phyloP scores from a whole-genome alignment of 2,329 filamentous ascomycete species.

The Beauveria rudraprayagi region DNA sequence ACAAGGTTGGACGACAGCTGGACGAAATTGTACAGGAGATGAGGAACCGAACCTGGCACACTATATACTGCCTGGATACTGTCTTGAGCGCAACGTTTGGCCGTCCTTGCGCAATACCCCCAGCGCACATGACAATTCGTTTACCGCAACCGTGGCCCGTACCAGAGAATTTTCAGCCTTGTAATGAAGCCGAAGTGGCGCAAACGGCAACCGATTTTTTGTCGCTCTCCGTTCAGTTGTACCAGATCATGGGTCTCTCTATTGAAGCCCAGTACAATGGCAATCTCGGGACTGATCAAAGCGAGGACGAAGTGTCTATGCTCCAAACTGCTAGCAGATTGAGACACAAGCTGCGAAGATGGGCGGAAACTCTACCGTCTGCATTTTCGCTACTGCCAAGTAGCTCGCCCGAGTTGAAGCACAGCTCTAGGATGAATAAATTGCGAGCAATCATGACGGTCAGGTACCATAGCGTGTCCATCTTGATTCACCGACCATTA shows the following conservation, averaged over 20 bases:
- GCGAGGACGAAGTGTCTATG: conserved; percentile 7
- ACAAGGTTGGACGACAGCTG: conserved; percentile 26
- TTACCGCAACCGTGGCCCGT: conserved; percentile 22
- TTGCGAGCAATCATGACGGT: conserved; percentile 33
- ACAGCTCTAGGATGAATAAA: conserved; percentile 18
- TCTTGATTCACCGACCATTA: conserved; percentile 24
- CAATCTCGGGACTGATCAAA: not conserved
- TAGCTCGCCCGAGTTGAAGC: conserved; percentile 14
- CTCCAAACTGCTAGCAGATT: conserved; percentile 8
- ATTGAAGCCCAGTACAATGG: conserved; percentile 11
- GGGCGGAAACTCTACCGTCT: conserved; percentile 27
- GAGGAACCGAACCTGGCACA: conserved; percentile 37
- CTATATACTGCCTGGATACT: conserved; percentile 22
- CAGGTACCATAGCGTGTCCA: conserved; percentile 24
- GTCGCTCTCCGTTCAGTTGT: conserved; percentile 7
- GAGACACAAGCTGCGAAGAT: conserved; percentile 25
- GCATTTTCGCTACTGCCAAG: conserved; percentile 19
- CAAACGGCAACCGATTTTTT: conserved; percentile 1
- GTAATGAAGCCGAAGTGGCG: not conserved
- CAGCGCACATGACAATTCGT: conserved; percentile 31
- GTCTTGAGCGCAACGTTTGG: conserved; percentile 43
- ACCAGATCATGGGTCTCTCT: conserved; percentile 10
- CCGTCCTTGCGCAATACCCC: conserved; percentile 36
- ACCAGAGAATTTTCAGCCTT: not conserved
- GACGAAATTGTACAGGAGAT: conserved; percentile 36